These are phyloP conservation scores for Tothia fuscella DNA, from an alignment of 2,329 filamentous ascomycete genomes.

Conservation along the genomic window DNA sequence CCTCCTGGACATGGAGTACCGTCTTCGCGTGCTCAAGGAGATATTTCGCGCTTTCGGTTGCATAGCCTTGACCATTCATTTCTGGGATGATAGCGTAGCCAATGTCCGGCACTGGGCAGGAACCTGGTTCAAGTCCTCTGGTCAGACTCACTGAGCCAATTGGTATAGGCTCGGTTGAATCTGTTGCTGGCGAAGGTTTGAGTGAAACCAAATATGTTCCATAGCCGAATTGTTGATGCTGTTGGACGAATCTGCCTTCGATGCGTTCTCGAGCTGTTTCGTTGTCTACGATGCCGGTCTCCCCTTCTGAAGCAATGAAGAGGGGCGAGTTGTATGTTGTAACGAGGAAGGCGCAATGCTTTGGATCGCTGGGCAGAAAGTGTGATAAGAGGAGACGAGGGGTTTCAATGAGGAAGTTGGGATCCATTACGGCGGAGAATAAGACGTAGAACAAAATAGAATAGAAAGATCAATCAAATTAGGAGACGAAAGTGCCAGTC, in stretches of 20 bases:
- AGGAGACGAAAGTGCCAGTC: too few species aligned
- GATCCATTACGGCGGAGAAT: too few species aligned
- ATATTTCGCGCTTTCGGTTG: not conserved
- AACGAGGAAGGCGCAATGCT: not conserved
- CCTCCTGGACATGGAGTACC: not conserved
- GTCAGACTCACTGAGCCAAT: not conserved
- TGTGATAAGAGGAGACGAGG: too few species aligned
- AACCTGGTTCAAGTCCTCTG: not conserved
- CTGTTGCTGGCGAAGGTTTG: too few species aligned
- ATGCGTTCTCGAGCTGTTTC: not conserved
- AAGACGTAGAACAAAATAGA: too few species aligned
- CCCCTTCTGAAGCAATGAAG: not conserved
- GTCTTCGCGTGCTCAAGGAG: not conserved
- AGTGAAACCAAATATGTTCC: not conserved
- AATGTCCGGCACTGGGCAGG: not conserved
- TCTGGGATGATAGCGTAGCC: not conserved
- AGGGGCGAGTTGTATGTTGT: not conserved
- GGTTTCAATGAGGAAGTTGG: too few species aligned
- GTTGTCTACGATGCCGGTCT: not conserved
- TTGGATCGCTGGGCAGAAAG: too few species aligned
- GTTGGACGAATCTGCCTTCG: not conserved
- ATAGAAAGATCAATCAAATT: too few species aligned
- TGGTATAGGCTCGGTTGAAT: not conserved
- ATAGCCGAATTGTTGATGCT: not conserved
- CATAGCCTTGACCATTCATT: not conserved